Evolutionary conservation across 306 rosid genomes (phyloP), one percentile per base, ranked within the genome.

Genomic region (Luffa aegyptiaca): DNA sequence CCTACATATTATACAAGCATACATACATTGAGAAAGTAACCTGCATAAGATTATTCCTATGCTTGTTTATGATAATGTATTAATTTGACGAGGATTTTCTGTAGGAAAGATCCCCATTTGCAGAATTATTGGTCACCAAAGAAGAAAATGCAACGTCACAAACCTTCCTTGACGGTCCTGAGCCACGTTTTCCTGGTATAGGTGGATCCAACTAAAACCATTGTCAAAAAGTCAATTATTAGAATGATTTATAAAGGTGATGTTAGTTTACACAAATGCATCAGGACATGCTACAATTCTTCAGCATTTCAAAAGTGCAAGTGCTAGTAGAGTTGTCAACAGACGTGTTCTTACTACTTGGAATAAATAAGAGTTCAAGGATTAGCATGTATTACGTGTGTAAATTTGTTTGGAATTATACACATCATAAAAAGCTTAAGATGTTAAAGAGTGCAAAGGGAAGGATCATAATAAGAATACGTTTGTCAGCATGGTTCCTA

Each of bases 151-250:
- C 64, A 33, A 81, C 2, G 80, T 79, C n/a, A 71, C 87, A 64
- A 73, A 95, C 99, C 99, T 95, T 95, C 83, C 99, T 83, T 16
- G 97, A 91, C 49, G 98, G 86, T 81, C 94, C 97, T 1, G 96
- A 92, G 58, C 97, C 97, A 77, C 89, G 84, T 85, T 90, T 88
- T 83, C 92, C 85, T 21, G 89, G 91, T 35, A 87, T 62, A 74
- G 98, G 98, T 55, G 98, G 90, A 81, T 93, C 97, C 82, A 93
- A 86, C 99, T 95, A 82, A 81, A 86, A 81, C 16, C 46, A 68
- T 76, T 58, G 42, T 59, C 72, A 84, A 80, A 72, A 37, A 80
- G 53, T 56, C 10, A 64, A 66, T 59, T 39, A 83, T 71, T 11
- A 76, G 72, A 39, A 33, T 68, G 72, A 75, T 46, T 74, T 31